phyloP scores from a whole-genome alignment of 78 protist species.

The Anaeramoeba flamelloides region DNA sequence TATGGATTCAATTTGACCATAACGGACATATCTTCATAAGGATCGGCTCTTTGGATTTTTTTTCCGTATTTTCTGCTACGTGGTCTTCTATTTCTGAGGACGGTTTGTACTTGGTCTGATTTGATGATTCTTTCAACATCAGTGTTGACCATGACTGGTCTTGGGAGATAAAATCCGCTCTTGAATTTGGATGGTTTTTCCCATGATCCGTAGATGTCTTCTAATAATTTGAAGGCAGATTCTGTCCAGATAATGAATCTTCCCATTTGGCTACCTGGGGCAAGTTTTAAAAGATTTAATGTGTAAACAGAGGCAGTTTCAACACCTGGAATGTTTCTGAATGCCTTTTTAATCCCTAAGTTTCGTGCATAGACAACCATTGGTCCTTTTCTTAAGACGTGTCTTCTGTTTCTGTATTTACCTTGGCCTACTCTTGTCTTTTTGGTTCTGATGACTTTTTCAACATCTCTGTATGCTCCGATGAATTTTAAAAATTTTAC shows the following conservation, averaged over 20 bases:
- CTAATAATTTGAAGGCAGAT: constrained; percentile 82
- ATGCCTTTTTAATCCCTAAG: constrained; percentile 47
- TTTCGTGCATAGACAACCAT: constrained; percentile 72
- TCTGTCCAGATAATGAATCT: constrained; percentile 97
- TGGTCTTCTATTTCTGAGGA: too few relatives aligned
- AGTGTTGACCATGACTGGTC: constrained; percentile 64
- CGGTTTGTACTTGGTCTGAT: constrained; percentile 83
- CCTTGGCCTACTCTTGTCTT: constrained; percentile 86
- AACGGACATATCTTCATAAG: too few relatives aligned
- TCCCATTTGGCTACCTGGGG: constrained; percentile 99
- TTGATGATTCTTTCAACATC: constrained; percentile 83
- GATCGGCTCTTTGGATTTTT: too few relatives aligned
- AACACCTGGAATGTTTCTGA: constrained; percentile 97
- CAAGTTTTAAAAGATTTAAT: constrained; percentile 93
- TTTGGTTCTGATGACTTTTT: constrained; percentile 32
- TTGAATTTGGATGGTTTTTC: constrained; percentile 31
- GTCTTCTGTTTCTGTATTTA: constrained; percentile 92
- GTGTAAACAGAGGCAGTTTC: constrained; percentile 67
- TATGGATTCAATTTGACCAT: too few relatives aligned
- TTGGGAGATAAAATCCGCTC: constrained; percentile 82
- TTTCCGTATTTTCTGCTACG: too few relatives aligned
- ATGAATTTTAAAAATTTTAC: constrained; percentile 47
- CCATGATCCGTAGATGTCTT: constrained; percentile 62
- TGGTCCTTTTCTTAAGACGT: constrained; percentile 83
- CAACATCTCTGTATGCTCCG: constrained; percentile 80